Conservation (phyloP, 495 filamentous ascomycete genomes). For the Hypoxylon cercidicola region DNA sequence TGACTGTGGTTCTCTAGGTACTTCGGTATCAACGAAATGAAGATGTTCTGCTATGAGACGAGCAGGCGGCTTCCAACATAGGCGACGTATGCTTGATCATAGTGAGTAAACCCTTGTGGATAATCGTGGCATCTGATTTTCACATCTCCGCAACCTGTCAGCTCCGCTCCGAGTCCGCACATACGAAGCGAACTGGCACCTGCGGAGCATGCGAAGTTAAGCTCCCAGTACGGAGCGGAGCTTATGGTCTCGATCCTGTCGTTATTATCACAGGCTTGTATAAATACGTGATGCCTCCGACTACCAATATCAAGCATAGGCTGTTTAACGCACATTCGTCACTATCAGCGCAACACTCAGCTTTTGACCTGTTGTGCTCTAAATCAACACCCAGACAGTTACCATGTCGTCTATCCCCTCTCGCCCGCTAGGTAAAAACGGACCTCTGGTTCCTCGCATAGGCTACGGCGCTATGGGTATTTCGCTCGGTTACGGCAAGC, state of each 20-base stretch:
- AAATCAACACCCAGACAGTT: background rate
- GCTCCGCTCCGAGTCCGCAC: constrained; percentile 16
- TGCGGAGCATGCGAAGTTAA: background rate
- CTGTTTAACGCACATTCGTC: background rate
- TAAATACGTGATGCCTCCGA: constrained; percentile 5
- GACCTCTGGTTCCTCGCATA: constrained; percentile 63
- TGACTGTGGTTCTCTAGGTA: constrained; percentile 12
- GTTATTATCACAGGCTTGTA: background rate
- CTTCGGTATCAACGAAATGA: constrained; percentile 40
- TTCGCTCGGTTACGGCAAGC: constrained; percentile 56
- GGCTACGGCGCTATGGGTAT: constrained; percentile 69
- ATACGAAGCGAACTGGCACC: constrained; percentile 13
- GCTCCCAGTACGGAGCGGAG: too few relatives aligned
- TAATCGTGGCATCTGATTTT: too few relatives aligned
- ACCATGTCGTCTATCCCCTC: constrained; percentile 47
- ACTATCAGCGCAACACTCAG: background rate
- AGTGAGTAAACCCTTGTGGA: background rate
- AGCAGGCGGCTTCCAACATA: constrained; percentile 19
- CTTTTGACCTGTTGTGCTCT: background rate
- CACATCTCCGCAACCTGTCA: constrained; percentile 13
- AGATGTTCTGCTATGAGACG: constrained; percentile 39
- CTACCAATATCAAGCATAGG: background rate
- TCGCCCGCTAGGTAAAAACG: constrained; percentile 63
- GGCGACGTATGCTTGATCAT: background rate
- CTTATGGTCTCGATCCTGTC: background rate